Percentiles rank a stretch among this genome's conserved stretches.
phyloP scores from a whole-genome alignment of 2,329 filamentous ascomycete species.

The Parastagonospora avenae region DNA sequence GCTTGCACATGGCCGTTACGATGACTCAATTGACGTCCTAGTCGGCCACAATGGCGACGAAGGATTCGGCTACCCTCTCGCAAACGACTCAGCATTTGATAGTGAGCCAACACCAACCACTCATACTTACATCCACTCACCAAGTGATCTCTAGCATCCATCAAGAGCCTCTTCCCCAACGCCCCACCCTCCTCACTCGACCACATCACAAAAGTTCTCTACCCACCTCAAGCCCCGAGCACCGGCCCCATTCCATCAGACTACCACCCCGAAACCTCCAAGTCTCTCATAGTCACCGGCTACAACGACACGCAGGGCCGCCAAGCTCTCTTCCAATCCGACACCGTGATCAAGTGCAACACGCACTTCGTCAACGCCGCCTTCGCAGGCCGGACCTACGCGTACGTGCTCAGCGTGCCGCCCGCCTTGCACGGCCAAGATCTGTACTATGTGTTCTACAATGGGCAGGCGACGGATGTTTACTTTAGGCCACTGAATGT shows the following conservation, averaged over 20 bases:
- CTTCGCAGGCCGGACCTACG: not conserved
- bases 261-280: not conserved
- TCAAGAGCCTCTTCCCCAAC: not conserved
- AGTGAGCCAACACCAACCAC: not conserved
- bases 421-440: slow-evolving; percentile 12
- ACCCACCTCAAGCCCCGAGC: not conserved
- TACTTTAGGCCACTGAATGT: not conserved
- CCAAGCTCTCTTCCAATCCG: not conserved
- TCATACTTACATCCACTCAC: not conserved
- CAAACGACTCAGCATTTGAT: not conserved
- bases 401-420: slow-evolving; percentile 8
- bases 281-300: not conserved
- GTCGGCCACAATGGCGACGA: not conserved
- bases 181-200: not conserved
- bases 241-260: not conserved
- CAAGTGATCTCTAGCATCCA: not conserved
- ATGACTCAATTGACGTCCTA: not conserved
- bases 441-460: slow-evolving; percentile 9
- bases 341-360: not conserved
- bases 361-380: not conserved
- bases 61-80: not conserved
- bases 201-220: not conserved
- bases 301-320: not conserved
- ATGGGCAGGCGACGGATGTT: not conserved
- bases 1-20: not conserved